Evolutionary conservation across 768 basidiomycete species (phyloP).

Genomic region (Trametes maxima): DNA sequence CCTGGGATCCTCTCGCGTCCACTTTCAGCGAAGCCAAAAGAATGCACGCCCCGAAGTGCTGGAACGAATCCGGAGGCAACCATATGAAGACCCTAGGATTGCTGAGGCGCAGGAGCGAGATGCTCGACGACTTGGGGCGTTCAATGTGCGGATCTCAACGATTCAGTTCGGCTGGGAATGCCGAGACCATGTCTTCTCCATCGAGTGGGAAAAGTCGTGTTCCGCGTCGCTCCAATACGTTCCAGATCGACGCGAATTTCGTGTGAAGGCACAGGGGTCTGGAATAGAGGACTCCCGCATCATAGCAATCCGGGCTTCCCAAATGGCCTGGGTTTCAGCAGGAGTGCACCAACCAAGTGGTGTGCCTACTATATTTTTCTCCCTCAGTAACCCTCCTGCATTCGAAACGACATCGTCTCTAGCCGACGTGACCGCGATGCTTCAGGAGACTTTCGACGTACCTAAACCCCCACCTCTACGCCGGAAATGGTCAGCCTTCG

Average conservation of each 20-base stretch:
- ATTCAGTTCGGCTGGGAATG: constrained; percentile 68
- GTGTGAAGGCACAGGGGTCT: constrained; percentile 36
- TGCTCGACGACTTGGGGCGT: constrained; percentile 33
- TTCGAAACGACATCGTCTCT: constrained; percentile 34
- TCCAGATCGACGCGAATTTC: constrained; percentile 50
- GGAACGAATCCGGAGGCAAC: constrained; percentile 35
- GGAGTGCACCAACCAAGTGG: constrained; percentile 32
- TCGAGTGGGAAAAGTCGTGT: constrained; percentile 53
- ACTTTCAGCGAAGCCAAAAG: constrained; percentile 25
- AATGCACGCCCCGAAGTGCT: constrained; percentile 35
- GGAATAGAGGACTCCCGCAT: constrained; percentile 25
- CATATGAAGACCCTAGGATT: constrained; percentile 45
- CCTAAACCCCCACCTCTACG: constrained; percentile 24
- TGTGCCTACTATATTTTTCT: constrained; percentile 44
- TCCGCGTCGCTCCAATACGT: constrained; percentile 39
- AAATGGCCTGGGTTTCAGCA: constrained; percentile 44
- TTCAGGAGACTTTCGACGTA: not conserved
- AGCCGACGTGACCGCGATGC: not conserved
- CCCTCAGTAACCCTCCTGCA: constrained; percentile 43
- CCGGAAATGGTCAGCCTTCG: constrained; percentile 42
- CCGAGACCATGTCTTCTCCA: constrained; percentile 56
- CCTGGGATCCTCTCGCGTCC: constrained; percentile 37
- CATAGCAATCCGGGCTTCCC: constrained; percentile 48
- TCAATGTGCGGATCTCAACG: constrained; percentile 35
- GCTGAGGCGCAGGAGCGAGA: constrained; percentile 39